Evolutionary conservation across 108 stramenopile genomes (phyloP).

Genomic region (Cyclotella choctawhatcheeana): DNA sequence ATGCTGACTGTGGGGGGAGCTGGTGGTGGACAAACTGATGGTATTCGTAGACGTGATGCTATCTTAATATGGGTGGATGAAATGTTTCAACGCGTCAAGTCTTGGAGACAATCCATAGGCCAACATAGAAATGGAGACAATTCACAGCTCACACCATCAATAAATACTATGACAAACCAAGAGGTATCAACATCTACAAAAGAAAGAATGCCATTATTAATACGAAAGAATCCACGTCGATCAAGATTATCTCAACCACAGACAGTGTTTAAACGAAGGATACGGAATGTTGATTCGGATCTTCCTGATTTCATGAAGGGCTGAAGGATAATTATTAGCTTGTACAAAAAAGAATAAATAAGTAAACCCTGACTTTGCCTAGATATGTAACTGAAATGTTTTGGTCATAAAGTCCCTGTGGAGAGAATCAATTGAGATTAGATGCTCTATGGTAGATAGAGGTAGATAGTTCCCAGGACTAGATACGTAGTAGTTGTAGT

Average conservation of each 20-base stretch:
- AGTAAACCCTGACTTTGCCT: too few species aligned
- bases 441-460: too few species aligned
- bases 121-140: neutral
- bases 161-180: neutral
- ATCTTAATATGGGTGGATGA: neutral
- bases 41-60: neutral
- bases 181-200: neutral
- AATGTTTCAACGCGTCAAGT: neutral
- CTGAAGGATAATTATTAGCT: too few species aligned
- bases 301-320: slow-evolving; percentile 10
- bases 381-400: too few species aligned
- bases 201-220: neutral
- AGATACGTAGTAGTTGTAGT: too few species aligned
- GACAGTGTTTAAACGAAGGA: neutral
- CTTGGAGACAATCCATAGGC: neutral
- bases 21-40: neutral
- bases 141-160: neutral
- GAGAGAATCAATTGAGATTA: too few species aligned
- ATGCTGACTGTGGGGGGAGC: slow-evolving; percentile 34
- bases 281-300: slow-evolving; percentile 1
- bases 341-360: too few species aligned
- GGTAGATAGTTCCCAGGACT: too few species aligned
- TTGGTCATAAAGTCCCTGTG: too few species aligned
- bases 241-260: slow-evolving; percentile 1
- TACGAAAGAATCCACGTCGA: slow-evolving; percentile 11